A percentile compares a stretch with the other conserved stretches of the same genome.
phyloP scores from a whole-genome alignment of 495 filamentous ascomycete genomes.

The Chaetomium cochliodes region DNA sequence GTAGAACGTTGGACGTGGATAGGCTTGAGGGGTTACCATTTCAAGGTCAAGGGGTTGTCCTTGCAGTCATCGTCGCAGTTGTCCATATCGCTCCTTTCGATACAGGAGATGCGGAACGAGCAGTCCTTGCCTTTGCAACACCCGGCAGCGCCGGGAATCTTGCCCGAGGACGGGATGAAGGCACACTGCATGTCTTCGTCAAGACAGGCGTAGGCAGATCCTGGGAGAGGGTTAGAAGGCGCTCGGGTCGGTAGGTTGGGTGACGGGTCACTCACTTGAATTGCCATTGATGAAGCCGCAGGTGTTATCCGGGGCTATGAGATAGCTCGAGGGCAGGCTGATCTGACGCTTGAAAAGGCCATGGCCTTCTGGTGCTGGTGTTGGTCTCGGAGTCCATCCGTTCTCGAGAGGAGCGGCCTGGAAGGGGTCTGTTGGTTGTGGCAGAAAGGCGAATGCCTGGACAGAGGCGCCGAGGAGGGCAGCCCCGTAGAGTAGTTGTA shows the following conservation, averaged over 20 bases:
- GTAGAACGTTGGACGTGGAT: neutral
- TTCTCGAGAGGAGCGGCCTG: conserved; percentile 25
- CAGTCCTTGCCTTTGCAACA: conserved; percentile 38
- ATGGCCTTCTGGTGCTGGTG: conserved; percentile 34
- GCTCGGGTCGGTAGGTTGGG: neutral
- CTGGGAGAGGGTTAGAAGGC: conserved; percentile 21
- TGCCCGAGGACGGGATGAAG: conserved; percentile 31
- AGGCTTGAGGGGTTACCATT: conserved; percentile 35
- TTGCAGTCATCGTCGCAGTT: conserved; percentile 40
- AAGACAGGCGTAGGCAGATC: conserved; percentile 38
- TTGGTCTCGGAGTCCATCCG: conserved; percentile 33
- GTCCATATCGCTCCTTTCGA: conserved; percentile 35
- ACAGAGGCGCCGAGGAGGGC: conserved; percentile 38
- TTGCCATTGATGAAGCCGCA: conserved; percentile 47
- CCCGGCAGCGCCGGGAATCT: conserved; percentile 36
- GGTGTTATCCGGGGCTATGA: conserved; percentile 49
- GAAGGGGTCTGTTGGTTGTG: conserved; percentile 33
- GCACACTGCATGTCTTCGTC: conserved; percentile 31
- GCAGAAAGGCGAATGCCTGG: conserved; percentile 38
- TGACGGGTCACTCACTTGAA: conserved; percentile 26
- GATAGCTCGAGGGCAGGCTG: conserved; percentile 32
- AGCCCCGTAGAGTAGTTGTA: conserved; percentile 17
- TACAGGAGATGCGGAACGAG: conserved; percentile 33
- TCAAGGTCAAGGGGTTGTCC: conserved; percentile 38
- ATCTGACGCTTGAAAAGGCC: conserved; percentile 34